phyloP scores from a whole-genome alignment of 306 rosid genomes.

The Corylus americana region DNA sequence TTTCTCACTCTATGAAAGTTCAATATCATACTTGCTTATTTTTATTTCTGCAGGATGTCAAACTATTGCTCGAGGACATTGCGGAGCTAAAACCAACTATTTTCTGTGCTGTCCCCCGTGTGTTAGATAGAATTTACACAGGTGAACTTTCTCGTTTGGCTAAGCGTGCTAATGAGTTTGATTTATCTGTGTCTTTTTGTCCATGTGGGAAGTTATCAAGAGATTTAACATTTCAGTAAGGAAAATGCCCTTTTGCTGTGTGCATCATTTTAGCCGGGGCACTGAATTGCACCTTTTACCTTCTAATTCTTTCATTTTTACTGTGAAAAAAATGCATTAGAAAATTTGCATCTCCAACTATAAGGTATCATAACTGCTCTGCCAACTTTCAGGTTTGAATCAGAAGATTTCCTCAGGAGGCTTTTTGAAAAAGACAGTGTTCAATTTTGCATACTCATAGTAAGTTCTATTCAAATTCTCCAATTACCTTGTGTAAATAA shows the following conservation, averaged over 20 bases:
- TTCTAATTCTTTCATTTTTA: background rate
- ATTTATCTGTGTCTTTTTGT: background rate
- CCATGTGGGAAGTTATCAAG: constrained; percentile 14
- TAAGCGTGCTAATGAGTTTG: constrained; percentile 8
- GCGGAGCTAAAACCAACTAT: constrained; percentile 87
- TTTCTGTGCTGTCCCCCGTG: constrained; percentile 98
- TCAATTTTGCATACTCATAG: constrained; percentile 75
- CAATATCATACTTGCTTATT: constrained; percentile 25
- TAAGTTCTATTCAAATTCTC: constrained; percentile 44
- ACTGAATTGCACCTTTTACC: constrained; percentile 2
- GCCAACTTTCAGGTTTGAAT: constrained; percentile 65
- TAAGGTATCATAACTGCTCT: constrained; percentile 8
- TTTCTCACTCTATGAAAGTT: constrained; percentile 11
- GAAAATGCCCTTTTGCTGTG: constrained; percentile 4
- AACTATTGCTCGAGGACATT: constrained; percentile 79
- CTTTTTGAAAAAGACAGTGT: constrained; percentile 61
- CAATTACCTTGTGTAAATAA: background rate
- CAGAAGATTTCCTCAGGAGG: constrained; percentile 83
- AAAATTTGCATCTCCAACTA: constrained; percentile 1
- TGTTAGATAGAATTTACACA: constrained; percentile 80
- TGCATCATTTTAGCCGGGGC: constrained; percentile 24
- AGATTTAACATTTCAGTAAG: constrained; percentile 15
- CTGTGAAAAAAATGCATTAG: background rate
- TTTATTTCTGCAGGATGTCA: constrained; percentile 73
- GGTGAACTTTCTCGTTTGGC: constrained; percentile 43